Evolutionary conservation across 2,329 filamentous ascomycete species (phyloP).

Genomic region (Neoscytalidium dimidiatum): DNA sequence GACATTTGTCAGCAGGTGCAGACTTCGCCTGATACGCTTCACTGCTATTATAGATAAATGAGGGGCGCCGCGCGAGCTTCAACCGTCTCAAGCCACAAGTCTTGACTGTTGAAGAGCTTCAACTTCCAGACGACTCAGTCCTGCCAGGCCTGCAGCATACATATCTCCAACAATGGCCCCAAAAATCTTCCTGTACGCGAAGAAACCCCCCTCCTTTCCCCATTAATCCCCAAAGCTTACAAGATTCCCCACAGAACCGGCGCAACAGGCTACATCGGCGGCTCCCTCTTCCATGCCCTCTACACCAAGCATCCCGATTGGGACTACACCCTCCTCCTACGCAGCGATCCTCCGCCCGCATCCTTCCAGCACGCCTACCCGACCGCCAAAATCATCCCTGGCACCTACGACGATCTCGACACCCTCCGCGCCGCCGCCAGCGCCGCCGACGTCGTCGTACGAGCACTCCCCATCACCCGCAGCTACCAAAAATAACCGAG

Average conservation of each 20-base stretch:
- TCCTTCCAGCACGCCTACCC: background rate
- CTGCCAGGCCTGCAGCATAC: background rate
- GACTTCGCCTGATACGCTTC: background rate
- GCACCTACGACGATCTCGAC: constrained; percentile 13
- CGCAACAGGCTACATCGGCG: constrained; percentile 20
- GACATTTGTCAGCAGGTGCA: background rate
- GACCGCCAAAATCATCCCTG: background rate
- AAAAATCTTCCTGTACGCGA: background rate
- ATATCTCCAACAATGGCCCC: background rate
- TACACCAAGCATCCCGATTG: constrained; percentile 8
- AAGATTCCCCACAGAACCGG: background rate
- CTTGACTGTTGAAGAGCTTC: too few relatives aligned
- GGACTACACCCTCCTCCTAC: constrained; percentile 15
- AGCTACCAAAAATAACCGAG: too few relatives aligned
- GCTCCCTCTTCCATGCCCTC: constrained; percentile 12
- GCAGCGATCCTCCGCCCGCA: background rate
- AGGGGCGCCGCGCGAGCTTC: too few relatives aligned
- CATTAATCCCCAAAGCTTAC: background rate
- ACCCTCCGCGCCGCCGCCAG: background rate
- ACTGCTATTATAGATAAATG: too few relatives aligned
- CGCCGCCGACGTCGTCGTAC: constrained; percentile 20
- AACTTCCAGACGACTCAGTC: too few relatives aligned
- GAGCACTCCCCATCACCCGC: too few relatives aligned
- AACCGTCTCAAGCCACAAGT: too few relatives aligned
- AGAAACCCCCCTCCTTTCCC: background rate